Percentiles rank a stretch among this genome's conserved stretches.
phyloP scores from a whole-genome alignment of 2,329 filamentous ascomycete species.

The Cercospora sp. region DNA sequence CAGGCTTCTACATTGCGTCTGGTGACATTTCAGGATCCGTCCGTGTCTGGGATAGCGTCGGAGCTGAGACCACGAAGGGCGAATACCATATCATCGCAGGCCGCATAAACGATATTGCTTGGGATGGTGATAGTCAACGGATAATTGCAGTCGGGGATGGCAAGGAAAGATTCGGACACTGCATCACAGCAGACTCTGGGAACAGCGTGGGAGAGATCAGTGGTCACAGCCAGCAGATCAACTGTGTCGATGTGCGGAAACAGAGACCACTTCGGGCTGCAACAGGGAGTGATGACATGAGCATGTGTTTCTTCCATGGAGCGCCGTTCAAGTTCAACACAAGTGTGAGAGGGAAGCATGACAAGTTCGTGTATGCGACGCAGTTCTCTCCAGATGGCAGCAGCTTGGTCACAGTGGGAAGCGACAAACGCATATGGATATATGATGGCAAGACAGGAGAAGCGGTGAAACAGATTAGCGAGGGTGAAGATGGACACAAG shows the following conservation, averaged over 20 bases:
- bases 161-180: constrained; percentile 88
- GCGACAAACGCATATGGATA: constrained; percentile 88
- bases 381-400: constrained; percentile 88
- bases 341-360: constrained; percentile 76
- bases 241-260: constrained; percentile 83
- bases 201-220: constrained; percentile 94
- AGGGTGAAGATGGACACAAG: constrained; percentile 69
- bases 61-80: constrained; percentile 85
- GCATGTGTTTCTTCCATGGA: constrained; percentile 88
- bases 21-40: constrained; percentile 84
- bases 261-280: constrained; percentile 88
- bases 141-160: constrained; percentile 96
- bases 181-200: constrained; percentile 91
- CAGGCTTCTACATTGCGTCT: constrained; percentile 90
- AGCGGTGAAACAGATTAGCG: constrained; percentile 71
- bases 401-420: constrained; percentile 80
- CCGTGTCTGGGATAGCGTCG: constrained; percentile 84
- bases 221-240: constrained; percentile 87
- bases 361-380: constrained; percentile 83
- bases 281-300: constrained; percentile 86
- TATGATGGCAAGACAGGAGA: constrained; percentile 97
- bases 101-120: constrained; percentile 92
- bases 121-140: constrained; percentile 95
- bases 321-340: constrained; percentile 94
- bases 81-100: constrained; percentile 95